Conservation (phyloP, 306 rosid species). For the Trichosanthes truncata region DNA sequence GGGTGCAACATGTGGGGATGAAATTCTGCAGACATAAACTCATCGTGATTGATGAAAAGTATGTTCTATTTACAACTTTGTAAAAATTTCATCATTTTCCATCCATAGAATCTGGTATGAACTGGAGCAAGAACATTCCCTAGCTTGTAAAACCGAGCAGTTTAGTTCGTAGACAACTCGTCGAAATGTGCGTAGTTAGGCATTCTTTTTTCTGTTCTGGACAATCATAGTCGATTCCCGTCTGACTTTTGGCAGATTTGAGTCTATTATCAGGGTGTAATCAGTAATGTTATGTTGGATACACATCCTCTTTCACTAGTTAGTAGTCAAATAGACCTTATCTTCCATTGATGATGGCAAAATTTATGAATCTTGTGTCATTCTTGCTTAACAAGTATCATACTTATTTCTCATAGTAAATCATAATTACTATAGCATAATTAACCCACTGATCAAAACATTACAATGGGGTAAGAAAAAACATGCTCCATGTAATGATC, state of each 20-base stretch:
- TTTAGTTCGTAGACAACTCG: neutral
- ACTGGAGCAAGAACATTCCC: neutral
- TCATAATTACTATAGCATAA: neutral
- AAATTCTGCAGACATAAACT: neutral
- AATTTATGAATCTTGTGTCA: neutral
- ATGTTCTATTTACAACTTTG: conserved; percentile 5
- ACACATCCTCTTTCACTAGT: neutral
- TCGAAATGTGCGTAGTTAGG: conserved; percentile 5
- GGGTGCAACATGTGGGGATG: conserved; percentile 57
- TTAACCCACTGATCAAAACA: neutral
- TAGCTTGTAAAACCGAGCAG: neutral
- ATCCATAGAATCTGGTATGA: neutral
- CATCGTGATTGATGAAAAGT: neutral
- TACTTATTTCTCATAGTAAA: neutral
- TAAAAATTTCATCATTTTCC: conserved; percentile 2
- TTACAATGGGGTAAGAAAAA: neutral
- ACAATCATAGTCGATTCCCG: neutral
- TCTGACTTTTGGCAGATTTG: neutral
- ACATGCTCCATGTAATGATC: neutral
- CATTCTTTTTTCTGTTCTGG: conserved; percentile 14
- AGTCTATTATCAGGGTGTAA: neutral
- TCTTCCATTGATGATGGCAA: conserved; percentile 1
- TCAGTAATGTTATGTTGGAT: neutral
- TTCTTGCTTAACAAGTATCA: neutral
- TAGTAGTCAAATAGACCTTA: neutral